Conservation (phyloP, 1,139 yeast genomes). For the Geotrichum candidum region DNA sequence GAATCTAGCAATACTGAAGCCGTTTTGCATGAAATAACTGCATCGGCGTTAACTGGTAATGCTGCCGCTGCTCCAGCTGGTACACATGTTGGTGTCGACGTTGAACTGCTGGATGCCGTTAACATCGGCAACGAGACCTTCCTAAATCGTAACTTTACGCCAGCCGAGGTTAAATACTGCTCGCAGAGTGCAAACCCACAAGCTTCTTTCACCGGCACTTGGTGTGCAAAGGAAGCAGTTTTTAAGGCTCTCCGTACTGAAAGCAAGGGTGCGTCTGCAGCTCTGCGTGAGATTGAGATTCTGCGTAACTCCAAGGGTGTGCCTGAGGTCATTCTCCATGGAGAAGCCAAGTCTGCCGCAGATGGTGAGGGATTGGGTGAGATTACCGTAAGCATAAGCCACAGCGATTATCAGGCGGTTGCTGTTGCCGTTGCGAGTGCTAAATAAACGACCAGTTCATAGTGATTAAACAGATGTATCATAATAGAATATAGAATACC, state of each 20-base stretch:
- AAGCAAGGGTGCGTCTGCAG: slow-evolving; percentile 91
- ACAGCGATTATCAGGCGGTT: slow-evolving; percentile 93
- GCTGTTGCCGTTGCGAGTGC: slow-evolving; percentile 82
- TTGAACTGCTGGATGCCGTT: slow-evolving; percentile 75
- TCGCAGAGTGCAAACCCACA: slow-evolving; percentile 56
- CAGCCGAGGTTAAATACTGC: slow-evolving; percentile 73
- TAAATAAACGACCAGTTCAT: not conserved
- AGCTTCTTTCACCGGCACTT: slow-evolving; percentile 92
- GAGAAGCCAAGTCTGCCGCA: slow-evolving; percentile 73
- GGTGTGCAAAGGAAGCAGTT: slow-evolving; percentile 99
- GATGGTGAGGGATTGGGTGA: slow-evolving; percentile 57
- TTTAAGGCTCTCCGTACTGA: slow-evolving; percentile 89
- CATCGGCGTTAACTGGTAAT: slow-evolving; percentile 40
- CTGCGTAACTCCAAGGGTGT: slow-evolving; percentile 68
- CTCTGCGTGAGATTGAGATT: slow-evolving; percentile 86
- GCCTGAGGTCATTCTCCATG: slow-evolving; percentile 70
- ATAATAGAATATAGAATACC: not conserved
- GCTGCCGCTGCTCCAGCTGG: slow-evolving; percentile 33
- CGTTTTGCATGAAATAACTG: slow-evolving; percentile 34
- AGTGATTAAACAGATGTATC: not conserved
- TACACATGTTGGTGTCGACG: slow-evolving; percentile 93
- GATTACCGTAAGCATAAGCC: slow-evolving; percentile 85
- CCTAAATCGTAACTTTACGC: slow-evolving; percentile 84
- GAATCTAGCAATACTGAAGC: slow-evolving; percentile 44
- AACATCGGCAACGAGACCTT: slow-evolving; percentile 83